phyloP scores from a whole-genome alignment of 805 yeast genomes.

The Saccharomycopsis fodiens region DNA sequence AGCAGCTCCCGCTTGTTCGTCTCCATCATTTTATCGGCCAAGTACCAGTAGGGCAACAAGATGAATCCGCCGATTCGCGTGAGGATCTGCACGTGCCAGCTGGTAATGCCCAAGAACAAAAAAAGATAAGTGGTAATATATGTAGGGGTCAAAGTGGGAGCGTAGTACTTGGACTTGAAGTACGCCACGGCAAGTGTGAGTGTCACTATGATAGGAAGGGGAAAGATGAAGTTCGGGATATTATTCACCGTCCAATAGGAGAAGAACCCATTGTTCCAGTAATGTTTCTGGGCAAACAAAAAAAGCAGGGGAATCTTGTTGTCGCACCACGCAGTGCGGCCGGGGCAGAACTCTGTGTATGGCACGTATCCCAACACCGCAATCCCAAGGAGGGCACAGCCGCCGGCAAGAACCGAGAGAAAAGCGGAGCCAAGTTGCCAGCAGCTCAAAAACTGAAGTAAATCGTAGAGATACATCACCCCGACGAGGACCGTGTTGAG shows the following conservation, averaged over 20 bases:
- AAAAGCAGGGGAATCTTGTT: constrained; percentile 50
- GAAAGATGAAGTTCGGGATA: constrained; percentile 74
- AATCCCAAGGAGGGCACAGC: constrained; percentile 40
- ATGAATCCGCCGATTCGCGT: constrained; percentile 71
- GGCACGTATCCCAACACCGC: constrained; percentile 43
- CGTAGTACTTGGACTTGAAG: constrained; percentile 32
- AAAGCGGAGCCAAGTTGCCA: constrained; percentile 22
- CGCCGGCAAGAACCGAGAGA: constrained; percentile 47
- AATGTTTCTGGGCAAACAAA: constrained; percentile 62
- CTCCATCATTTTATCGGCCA: constrained; percentile 35
- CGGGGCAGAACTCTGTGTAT: constrained; percentile 57
- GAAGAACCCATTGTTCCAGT: constrained; percentile 83
- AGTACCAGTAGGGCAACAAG: constrained; percentile 71
- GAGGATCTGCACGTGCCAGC: constrained; percentile 83
- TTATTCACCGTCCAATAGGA: constrained; percentile 78
- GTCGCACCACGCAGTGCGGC: constrained; percentile 73
- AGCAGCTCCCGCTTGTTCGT: constrained; percentile 20
- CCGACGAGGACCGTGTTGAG: constrained; percentile 78
- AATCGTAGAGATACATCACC: constrained; percentile 51
- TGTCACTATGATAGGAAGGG: constrained; percentile 54
- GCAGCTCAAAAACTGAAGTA: constrained; percentile 25
- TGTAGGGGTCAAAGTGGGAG: constrained; percentile 32
- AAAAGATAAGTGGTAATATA: constrained; percentile 37
- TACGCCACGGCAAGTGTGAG: constrained; percentile 34
- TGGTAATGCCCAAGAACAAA: constrained; percentile 42